Base-by-base conservation (phyloP, 768 basidiomycete species). In the Boletus sensibilis region DNA sequence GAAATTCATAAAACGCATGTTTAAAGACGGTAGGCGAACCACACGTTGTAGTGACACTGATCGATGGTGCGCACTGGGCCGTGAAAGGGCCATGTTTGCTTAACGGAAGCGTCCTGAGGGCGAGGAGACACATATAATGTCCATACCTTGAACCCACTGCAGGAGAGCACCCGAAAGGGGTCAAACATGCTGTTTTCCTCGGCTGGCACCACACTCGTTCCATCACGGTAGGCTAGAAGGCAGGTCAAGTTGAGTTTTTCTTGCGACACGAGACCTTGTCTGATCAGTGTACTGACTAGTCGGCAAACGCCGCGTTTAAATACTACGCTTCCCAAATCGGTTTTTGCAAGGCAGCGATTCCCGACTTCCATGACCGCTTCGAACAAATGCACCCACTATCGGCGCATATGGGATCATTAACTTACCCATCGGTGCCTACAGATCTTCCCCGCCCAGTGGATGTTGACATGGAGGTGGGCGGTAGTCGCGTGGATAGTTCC, bases 231-330 rank as follows among this genome's bases (percentile, higher is more conserved):
- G 42, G 42, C 23, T 5, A 5, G 25, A 50, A 50, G 2, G 11
- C 18, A 7, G 29, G 16, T 16, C 35, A 37, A 23, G 45, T 23
- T 23, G 2, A 5, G 21, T 41, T 41, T 38, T 21, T 41, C 6
- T 42, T 31, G 18, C 29, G n/a, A 34, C 31, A 14, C 7, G 44
- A 45, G 11, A 12, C 7, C 11, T 45, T n/a, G 10, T 12, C 25
- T n/a, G 27, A 14, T 25, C n/a, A n/a, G 40, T 23, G 23, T 7
- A 16, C 23, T 18, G 23, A 8, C 21, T 1, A 2, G 27, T 35
- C 57, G 57, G 57, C 57, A 59, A 59, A 46, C 18, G 20, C 47
- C 56, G 56, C 12, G 10, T 29, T n/a, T 10, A 21, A 59, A 31
- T 13, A 45, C 25, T 27, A 42, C 39, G 5, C n/a, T 46, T 50